Evolutionary conservation across 23 red algal species (phyloP).

Genomic region (Gracilaria caudata): DNA sequence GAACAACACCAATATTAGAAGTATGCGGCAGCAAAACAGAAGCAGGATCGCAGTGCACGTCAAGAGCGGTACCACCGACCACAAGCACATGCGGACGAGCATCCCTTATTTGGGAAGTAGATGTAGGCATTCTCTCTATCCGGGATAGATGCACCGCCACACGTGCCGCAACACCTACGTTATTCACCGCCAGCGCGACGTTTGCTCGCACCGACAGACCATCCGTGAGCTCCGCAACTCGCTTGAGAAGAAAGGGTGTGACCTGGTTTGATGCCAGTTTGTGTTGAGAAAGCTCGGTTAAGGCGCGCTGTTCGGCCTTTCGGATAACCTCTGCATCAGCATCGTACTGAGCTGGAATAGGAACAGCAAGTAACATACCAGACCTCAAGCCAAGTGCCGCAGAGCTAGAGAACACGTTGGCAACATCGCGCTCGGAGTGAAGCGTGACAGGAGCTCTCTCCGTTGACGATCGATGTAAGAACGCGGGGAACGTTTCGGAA

Average conservation of each 20-base stretch:
- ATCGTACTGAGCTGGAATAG: constrained; percentile 65
- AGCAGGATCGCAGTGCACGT: constrained; percentile 16
- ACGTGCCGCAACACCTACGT: constrained; percentile 80
- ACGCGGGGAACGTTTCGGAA: constrained; percentile 78
- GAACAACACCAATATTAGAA: constrained; percentile 64
- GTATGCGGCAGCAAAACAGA: constrained; percentile 9
- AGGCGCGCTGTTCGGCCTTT: constrained; percentile 51
- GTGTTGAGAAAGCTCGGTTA: constrained; percentile 42
- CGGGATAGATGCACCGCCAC: constrained; percentile 49
- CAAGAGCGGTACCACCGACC: constrained; percentile 39
- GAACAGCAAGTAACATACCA: constrained; percentile 79
- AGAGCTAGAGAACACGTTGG: constrained; percentile 31
- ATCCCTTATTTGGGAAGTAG: background rate
- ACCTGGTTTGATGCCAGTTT: constrained; percentile 21
- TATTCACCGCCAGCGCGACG: constrained; percentile 71
- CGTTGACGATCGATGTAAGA: constrained; percentile 61
- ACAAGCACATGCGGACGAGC: constrained; percentile 32
- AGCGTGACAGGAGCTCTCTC: constrained; percentile 44
- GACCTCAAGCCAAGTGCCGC: constrained; percentile 13
- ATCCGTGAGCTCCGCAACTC: constrained; percentile 71
- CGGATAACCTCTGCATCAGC: constrained; percentile 37
- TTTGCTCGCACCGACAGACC: constrained; percentile 77
- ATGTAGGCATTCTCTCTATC: background rate
- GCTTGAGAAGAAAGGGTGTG: constrained; percentile 83
- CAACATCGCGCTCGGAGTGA: constrained; percentile 54